These are phyloP conservation scores for Chlamydomonas applanata DNA, from an alignment of 139 green algal species.

Conservation along the genomic window DNA sequence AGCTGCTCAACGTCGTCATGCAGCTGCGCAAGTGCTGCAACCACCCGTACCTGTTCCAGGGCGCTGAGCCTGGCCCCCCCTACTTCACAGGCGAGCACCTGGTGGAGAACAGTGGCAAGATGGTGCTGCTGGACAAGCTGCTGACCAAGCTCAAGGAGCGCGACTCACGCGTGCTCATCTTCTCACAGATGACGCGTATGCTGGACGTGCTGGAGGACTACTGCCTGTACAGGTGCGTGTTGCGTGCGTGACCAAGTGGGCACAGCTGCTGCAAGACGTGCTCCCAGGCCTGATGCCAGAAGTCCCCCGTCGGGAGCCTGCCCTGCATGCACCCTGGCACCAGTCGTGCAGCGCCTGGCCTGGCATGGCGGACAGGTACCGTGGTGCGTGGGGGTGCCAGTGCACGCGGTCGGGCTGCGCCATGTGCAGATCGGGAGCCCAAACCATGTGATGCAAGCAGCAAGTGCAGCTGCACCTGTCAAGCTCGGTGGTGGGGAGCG, in stretches of 20 bases:
- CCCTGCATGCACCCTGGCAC: no score
- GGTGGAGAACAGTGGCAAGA: slow-evolving; percentile 75
- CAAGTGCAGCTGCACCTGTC: no score
- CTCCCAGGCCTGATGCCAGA: neutral
- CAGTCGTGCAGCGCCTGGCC: no score
- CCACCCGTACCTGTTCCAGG: slow-evolving; percentile 92
- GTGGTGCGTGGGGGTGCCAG: no score
- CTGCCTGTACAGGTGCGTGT: slow-evolving; percentile 19
- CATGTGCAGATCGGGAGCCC: no score
- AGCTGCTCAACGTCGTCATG: slow-evolving; percentile 99
- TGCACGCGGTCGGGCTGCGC: no score
- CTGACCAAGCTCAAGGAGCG: slow-evolving; percentile 79
- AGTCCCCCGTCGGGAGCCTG: no score
- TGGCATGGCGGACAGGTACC: no score
- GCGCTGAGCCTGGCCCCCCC: slow-evolving; percentile 90
- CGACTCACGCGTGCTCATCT: slow-evolving; percentile 89
- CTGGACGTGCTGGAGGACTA: slow-evolving; percentile 78
- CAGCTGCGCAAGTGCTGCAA: slow-evolving; percentile 99
- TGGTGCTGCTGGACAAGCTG: slow-evolving; percentile 94
- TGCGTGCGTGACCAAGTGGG: no score
- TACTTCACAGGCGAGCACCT: slow-evolving; percentile 83
- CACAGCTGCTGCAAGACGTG: neutral
- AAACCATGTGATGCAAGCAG: no score
- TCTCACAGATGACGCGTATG: slow-evolving; percentile 64
- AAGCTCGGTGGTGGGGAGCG: no score